Percentiles rank a stretch among this genome's conserved stretches.
These are phyloP conservation scores for Teratosphaeria nubilosa DNA, from an alignment of 2,329 filamentous ascomycete species.

Conservation along the genomic window DNA sequence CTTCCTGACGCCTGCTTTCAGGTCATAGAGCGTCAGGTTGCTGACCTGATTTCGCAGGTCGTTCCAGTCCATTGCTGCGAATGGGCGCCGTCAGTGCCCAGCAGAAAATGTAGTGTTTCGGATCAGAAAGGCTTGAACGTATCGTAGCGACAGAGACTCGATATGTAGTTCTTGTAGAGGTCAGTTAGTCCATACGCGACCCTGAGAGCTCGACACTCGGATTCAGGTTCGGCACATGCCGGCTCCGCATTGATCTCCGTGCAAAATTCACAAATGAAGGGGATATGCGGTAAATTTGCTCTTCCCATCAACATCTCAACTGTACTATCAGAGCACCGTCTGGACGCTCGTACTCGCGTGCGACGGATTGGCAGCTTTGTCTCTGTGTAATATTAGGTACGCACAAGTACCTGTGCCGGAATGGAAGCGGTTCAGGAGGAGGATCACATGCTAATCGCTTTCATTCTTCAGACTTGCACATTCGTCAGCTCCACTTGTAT, in stretches of 20 bases:
- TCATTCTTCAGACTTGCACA: not conserved
- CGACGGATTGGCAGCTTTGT: not conserved
- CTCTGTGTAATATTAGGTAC: not conserved
- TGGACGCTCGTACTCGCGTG: not conserved
- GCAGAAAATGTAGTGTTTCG: too few species aligned
- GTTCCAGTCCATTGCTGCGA: slow-evolving; percentile 64
- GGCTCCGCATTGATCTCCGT: not conserved
- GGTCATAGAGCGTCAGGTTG: slow-evolving; percentile 86
- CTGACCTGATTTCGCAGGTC: slow-evolving; percentile 76
- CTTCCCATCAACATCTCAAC: not conserved
- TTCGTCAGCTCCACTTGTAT: not conserved
- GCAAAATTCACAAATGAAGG: not conserved
- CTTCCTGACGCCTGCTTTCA: slow-evolving; percentile 91
- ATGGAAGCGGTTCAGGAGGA: not conserved
- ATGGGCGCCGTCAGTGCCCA: not conserved
- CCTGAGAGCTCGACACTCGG: not conserved
- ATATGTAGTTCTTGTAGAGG: too few species aligned
- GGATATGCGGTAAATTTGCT: not conserved
- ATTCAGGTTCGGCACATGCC: not conserved
- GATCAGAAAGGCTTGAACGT: not conserved
- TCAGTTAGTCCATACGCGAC: not conserved
- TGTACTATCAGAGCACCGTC: not conserved
- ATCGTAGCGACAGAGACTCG: too few species aligned
- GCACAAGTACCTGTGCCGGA: not conserved
- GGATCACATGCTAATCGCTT: not conserved